Conservation (phyloP, 805 yeast species). For the Candida peoriensis region DNA sequence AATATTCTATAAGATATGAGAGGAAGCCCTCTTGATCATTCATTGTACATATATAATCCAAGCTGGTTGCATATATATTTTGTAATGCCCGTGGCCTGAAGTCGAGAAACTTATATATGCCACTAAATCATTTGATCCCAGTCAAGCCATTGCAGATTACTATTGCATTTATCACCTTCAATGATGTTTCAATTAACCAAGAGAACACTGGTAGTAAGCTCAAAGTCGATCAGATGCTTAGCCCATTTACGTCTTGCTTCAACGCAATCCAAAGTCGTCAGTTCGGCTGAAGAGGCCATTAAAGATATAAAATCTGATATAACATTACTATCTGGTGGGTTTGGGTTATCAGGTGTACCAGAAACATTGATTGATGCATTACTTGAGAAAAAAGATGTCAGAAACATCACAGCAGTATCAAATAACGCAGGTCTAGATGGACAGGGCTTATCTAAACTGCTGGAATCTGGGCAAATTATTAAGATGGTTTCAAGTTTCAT, state of each 20-base stretch:
- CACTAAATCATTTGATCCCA: too few species aligned
- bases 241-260: background rate
- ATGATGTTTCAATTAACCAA: too few species aligned
- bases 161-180: too few species aligned
- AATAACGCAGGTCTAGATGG: slow-evolving; percentile 45
- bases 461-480: slow-evolving; percentile 37
- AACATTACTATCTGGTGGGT: slow-evolving; percentile 42
- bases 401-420: slow-evolving; percentile 38
- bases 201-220: too few species aligned
- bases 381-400: slow-evolving; percentile 27
- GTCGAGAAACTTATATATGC: too few species aligned
- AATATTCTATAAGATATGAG: too few species aligned
- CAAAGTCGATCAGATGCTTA: too few species aligned
- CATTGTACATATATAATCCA: too few species aligned
- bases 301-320: slow-evolving; percentile 26
- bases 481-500: slow-evolving; percentile 43
- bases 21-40: too few species aligned
- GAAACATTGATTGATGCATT: slow-evolving; percentile 38
- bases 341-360: slow-evolving; percentile 45
- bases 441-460: slow-evolving; percentile 36
- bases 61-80: too few species aligned
- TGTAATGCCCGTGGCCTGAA: too few species aligned
- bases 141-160: too few species aligned
- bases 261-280: slow-evolving; percentile 4
- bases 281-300: slow-evolving; percentile 27